Evolutionary conservation across 2,329 filamentous ascomycete species (phyloP), one percentile per base, ranked within the genome.

Genomic region (Alternaria novae-zelandiae): DNA sequence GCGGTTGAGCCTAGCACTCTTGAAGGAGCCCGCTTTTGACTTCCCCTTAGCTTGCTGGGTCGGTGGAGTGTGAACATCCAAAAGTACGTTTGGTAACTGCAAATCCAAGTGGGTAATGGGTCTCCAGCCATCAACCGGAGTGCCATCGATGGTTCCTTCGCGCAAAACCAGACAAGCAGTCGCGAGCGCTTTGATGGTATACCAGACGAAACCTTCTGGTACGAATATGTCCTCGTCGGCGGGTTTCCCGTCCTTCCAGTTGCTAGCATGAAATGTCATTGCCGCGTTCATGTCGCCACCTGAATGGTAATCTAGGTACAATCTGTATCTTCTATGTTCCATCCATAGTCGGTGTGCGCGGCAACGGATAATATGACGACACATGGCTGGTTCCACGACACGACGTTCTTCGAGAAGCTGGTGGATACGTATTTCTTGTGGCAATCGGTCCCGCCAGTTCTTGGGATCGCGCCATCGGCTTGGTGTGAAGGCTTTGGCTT

Each of bases 341-440:
- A 69, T 69, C 56, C 64, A 59, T 4, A 66, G 15, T 41, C 66
- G 41, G 51, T 66, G 50, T n/a, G 59, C 64, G 15, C 55, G 47
- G 21, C 44, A 30, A 12, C 44, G 28, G 13, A 69, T 41, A 7
- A 70, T 30, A 30, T 45, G 41, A n/a, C 50, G 13, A 17, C 53
- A 25, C 6, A 20, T 55, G n/a, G 6, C 17, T 12, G 15, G 9
- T 41, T 30, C 30, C 17, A n/a, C 54, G 30, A 5, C 30, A 9
- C 21, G 56, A n/a, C 5, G 28, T 28, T 30, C 25, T 26, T 68
- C 63, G 8, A 70, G 36, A 1, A 66, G 43, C n/a, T 58, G 8
- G 41, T 66, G 66, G 11, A 66, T 61, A 13, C 45, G 15, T 21
- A 68, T 64, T 32, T 65, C 57, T 23, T 47, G 56, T 30, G 66